Conservation (phyloP, 139 green algal species). For the Micromonas pusilla region DNA sequence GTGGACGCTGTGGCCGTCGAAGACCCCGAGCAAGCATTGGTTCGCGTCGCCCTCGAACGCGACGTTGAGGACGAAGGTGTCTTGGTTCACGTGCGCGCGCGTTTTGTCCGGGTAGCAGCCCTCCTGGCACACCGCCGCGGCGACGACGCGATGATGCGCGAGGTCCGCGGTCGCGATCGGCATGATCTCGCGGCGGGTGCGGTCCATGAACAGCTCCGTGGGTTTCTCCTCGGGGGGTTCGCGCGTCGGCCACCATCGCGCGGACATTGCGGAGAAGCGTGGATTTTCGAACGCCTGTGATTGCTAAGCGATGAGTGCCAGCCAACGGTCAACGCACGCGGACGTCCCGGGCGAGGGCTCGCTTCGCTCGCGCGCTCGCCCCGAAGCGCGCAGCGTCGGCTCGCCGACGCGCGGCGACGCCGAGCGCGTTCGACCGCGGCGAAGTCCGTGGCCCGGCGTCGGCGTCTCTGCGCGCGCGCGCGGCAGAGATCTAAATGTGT, state of each 20-base stretch:
- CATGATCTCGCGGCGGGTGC: background rate
- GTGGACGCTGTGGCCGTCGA: conserved; percentile 62
- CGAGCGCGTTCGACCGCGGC: too few species aligned
- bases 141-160: background rate
- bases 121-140: conserved; percentile 51
- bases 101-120: conserved; percentile 83
- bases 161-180: background rate
- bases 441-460: too few species aligned
- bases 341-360: too few species aligned
- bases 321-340: too few species aligned
- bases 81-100: conserved; percentile 87
- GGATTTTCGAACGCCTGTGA: too few species aligned
- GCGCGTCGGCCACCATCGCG: background rate
- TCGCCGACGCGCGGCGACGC: too few species aligned
- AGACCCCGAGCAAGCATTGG: conserved; percentile 63
- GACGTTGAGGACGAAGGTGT: conserved; percentile 54
- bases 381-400: too few species aligned
- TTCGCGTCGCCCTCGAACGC: background rate
- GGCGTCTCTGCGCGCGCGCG: too few species aligned
- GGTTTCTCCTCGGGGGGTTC: background rate
- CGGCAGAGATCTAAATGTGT: too few species aligned
- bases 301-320: too few species aligned
- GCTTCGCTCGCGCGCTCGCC: too few species aligned
- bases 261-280: too few species aligned
- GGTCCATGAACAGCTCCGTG: background rate